Evolutionary conservation across 495 filamentous ascomycete species (phyloP).

Genomic region (Hamigera avellanea): DNA sequence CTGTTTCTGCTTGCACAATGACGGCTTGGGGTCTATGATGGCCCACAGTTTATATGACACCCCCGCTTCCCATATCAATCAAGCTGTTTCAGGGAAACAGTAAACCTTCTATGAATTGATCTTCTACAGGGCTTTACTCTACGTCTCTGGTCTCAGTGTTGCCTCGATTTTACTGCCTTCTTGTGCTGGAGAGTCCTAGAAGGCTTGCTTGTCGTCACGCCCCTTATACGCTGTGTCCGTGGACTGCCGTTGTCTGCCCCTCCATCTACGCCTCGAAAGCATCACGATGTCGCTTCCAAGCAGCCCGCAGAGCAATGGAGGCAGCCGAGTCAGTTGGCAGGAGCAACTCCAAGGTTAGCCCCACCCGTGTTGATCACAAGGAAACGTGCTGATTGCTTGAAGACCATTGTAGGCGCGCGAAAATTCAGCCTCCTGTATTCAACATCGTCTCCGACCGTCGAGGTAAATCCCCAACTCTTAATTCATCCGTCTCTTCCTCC

Average conservation of each 20-base stretch:
- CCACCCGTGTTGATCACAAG: no score
- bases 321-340: constrained; percentile 31
- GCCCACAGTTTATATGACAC: constrained; percentile 34
- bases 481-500: constrained; percentile 1
- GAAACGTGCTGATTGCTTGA: constrained; percentile 8
- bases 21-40: constrained; percentile 19
- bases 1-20: constrained; percentile 12
- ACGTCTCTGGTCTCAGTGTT: constrained; percentile 4
- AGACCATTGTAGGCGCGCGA: constrained; percentile 51
- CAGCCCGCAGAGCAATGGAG: constrained; percentile 12
- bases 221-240: constrained; percentile 1
- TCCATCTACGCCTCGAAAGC: constrained; percentile 2
- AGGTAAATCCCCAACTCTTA: constrained; percentile 38
- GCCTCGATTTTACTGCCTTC: neutral
- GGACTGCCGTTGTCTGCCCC: constrained; percentile 2
- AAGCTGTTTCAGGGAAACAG: constrained; percentile 5
- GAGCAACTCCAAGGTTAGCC: constrained; percentile 40
- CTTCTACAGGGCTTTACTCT: constrained; percentile 8
- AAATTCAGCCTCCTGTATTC: constrained; percentile 47
- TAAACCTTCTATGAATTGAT: constrained; percentile 9
- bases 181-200: constrained; percentile 1
- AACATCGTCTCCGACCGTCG: constrained; percentile 68
- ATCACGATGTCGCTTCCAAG: constrained; percentile 20
- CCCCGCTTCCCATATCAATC: constrained; percentile 28
- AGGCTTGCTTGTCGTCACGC: neutral